A percentile compares a stretch with the other conserved stretches of the same genome.
Conservation (phyloP, 2,329 filamentous ascomycete species). For the Trichoderma sp. region DNA sequence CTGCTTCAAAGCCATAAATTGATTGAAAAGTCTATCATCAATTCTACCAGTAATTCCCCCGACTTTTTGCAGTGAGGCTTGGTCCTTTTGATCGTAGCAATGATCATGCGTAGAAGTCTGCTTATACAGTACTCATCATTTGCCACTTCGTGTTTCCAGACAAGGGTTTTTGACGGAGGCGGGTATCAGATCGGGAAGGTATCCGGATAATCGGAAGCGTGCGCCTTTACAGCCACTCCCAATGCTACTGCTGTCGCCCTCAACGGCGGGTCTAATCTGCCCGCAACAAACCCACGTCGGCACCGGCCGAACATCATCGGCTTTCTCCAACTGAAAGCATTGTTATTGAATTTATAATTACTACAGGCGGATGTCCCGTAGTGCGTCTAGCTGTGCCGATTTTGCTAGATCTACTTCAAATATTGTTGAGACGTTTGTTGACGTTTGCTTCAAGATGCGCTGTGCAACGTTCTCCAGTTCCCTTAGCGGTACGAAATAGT, state of each 20-base stretch:
- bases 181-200: slow-evolving; percentile 10
- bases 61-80: neutral
- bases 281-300: neutral
- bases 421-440: neutral
- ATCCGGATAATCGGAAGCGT: slow-evolving; percentile 13
- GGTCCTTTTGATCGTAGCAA: neutral
- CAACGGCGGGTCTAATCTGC: neutral
- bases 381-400: neutral
- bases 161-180: neutral
- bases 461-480: neutral
- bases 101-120: neutral
- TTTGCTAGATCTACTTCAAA: neutral
- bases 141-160: neutral
- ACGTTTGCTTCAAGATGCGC: neutral
- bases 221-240: neutral
- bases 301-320: neutral
- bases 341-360: neutral
- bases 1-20: neutral
- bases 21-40: neutral
- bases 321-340: neutral
- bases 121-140: neutral
- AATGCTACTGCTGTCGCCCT: neutral
- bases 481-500: neutral
- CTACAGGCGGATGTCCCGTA: neutral
- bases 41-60: no score